Percentiles rank a stretch among this genome's conserved stretches.
Evolutionary conservation across 140 eudicot species (phyloP).

Genomic region (Ambrosia hybrid): DNA sequence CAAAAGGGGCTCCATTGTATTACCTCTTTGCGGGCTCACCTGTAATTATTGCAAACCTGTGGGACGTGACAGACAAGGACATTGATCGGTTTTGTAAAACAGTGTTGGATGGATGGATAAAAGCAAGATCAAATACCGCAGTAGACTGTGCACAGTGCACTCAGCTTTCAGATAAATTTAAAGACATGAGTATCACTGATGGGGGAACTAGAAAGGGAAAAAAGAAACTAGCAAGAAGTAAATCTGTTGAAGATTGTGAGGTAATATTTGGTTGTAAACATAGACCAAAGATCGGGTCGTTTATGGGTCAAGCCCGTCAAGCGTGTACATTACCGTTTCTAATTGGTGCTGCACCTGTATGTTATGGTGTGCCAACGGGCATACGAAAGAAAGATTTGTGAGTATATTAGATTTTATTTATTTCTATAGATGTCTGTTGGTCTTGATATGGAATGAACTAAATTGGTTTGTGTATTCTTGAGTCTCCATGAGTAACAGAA

Average conservation of each 20-base stretch:
- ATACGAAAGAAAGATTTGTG: conserved; percentile 53
- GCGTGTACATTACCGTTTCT: conserved; percentile 71
- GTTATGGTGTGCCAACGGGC: conserved; percentile 95
- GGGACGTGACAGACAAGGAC: conserved; percentile 97
- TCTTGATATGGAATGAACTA: background rate
- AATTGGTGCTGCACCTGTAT: conserved; percentile 91
- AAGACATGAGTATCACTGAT: conserved; percentile 42
- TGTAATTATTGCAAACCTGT: conserved; percentile 80
- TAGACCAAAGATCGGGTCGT: conserved; percentile 74
- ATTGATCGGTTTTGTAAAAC: conserved; percentile 94
- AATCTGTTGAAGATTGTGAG: conserved; percentile 21
- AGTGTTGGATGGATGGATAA: conserved; percentile 71
- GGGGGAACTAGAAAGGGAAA: conserved; percentile 39
- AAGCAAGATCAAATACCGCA: conserved; percentile 56
- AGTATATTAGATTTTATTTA: conserved; percentile 12
- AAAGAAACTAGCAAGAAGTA: conserved; percentile 30
- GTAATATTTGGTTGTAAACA: conserved; percentile 45
- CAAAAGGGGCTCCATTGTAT: conserved; percentile 74
- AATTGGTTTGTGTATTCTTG: background rate
- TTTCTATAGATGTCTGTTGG: conserved; percentile 11
- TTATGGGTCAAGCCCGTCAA: conserved; percentile 78
- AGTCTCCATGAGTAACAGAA: conserved; percentile 3
- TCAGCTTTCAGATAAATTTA: conserved; percentile 36
- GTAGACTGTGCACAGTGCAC: conserved; percentile 52
- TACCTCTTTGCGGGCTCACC: conserved; percentile 91